Base-by-base conservation (phyloP, 2,329 filamentous ascomycete genomes). In the Xylariales sp. region DNA sequence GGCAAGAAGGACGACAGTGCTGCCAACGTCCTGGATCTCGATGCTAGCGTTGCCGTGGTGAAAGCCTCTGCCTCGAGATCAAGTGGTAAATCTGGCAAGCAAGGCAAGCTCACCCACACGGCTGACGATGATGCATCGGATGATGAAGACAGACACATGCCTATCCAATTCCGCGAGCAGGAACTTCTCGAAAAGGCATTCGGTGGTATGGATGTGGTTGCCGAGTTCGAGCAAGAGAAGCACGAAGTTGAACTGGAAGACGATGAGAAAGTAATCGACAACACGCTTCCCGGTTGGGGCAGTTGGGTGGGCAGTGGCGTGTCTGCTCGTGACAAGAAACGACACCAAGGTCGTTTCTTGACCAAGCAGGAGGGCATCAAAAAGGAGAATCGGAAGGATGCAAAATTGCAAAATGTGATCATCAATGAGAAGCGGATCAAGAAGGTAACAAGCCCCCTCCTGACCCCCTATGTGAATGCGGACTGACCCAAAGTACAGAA, bases 201-300 rank as follows among this genome's bases (percentile, higher is more conserved):
- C 60, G 91, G 90, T 3, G 89, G 88, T 29, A 80, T 90, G 52
- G 86, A 95, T 57, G 87, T 94, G 2, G 80, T 85, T 7, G 78
- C 77, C 31, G 82, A 89, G 27, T 98, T 97, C 56, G 77, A 78
- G 40, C 73, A 73, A 25, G 90, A 97, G 56, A 97, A 97, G 65
- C 74, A 72, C 13, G 77, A 79, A 34, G 69, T 77, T 2, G 77
- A 80, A 14, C 74, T 78, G 20, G 85, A 87, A 14, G 89, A 96
- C 60, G 88, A 85, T 49, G 86, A 94, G 55, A 85, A 93, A 62
- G 69, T 88, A 40, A 66, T 89, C 20, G 88, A 91, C 57, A 85
- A 84, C 48, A 85, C 86, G n/a, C 73, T 98, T 5, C 89, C 89
- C 1, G 93, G 93, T 31, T 98, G 93, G 93, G 93, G 93, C 47